phyloP scores from a whole-genome alignment of 257 asterid genomes.

The Avicennia marina region DNA sequence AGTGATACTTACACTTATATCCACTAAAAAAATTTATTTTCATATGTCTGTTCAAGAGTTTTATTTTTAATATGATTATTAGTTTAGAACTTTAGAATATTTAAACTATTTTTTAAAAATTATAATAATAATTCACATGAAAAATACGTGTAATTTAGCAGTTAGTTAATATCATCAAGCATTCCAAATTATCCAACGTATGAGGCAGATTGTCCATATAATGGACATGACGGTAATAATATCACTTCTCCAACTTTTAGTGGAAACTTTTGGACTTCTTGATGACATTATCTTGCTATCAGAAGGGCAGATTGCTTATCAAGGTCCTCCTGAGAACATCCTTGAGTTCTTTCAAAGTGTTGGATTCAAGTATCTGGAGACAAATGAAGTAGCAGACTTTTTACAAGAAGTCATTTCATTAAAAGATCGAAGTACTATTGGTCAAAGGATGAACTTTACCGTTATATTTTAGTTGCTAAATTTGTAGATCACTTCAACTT shows the following conservation, averaged over 20 bases:
- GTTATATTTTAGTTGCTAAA: slow-evolving; percentile 53
- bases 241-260: slow-evolving; percentile 53
- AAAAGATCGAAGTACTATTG: slow-evolving; percentile 92
- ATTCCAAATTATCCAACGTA: slow-evolving; percentile 39
- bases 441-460: slow-evolving; percentile 65
- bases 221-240: slow-evolving; percentile 35
- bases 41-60: too few relatives aligned
- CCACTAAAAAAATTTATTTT: too few relatives aligned
- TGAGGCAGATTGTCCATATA: slow-evolving; percentile 41
- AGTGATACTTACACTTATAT: too few relatives aligned
- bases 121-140: too few relatives aligned
- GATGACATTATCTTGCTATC: slow-evolving; percentile 82
- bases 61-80: too few relatives aligned
- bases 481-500: slow-evolving; percentile 60
- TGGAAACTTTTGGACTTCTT: slow-evolving; percentile 78
- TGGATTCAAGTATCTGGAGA: slow-evolving; percentile 88
- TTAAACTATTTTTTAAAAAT: too few relatives aligned
- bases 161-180: too few relatives aligned
- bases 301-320: slow-evolving; percentile 75
- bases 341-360: slow-evolving; percentile 75
- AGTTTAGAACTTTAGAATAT: too few relatives aligned
- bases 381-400: slow-evolving; percentile 92
- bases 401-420: slow-evolving; percentile 89
- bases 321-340: slow-evolving; percentile 86
- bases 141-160: too few relatives aligned